Conservation (phyloP, 345 rosid species). For the Boechera stricta region DNA sequence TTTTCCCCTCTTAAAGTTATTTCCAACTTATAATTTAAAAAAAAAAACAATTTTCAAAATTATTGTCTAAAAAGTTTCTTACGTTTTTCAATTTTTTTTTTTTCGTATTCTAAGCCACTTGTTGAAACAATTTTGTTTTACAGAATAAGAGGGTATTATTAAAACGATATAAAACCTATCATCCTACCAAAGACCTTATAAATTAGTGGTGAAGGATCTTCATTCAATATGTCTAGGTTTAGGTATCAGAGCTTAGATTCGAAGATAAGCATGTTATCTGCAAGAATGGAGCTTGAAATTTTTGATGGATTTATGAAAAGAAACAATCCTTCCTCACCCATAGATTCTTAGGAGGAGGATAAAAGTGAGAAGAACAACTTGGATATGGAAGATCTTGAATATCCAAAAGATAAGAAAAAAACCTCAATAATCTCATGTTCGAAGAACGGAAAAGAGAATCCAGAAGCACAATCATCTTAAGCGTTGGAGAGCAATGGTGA, state of each 20-base stretch:
- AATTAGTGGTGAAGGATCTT: not conserved
- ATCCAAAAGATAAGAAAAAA: too few species aligned
- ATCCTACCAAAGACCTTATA: not conserved
- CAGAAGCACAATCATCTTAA: too few species aligned
- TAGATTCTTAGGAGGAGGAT: too few species aligned
- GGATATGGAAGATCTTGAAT: too few species aligned
- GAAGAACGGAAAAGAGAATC: too few species aligned
- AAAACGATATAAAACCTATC: not conserved
- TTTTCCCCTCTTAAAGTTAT: not conserved
- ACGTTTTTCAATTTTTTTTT: not conserved
- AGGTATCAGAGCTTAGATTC: not conserved
- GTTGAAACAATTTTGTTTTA: not conserved
- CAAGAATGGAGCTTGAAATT: too few species aligned
- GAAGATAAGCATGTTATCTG: too few species aligned
- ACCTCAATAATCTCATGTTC: too few species aligned
- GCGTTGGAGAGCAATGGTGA: too few species aligned
- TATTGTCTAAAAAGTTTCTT: not conserved
- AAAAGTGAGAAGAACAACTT: too few species aligned
- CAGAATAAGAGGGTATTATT: not conserved
- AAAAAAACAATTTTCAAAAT: not conserved
- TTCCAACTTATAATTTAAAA: not conserved
- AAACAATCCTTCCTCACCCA: too few species aligned
- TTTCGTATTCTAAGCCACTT: not conserved
- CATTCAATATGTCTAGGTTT: not conserved
- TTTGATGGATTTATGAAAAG: too few species aligned